phyloP scores from a whole-genome alignment of 1,139 yeast species.

The Debaryomyces nepalensis region DNA sequence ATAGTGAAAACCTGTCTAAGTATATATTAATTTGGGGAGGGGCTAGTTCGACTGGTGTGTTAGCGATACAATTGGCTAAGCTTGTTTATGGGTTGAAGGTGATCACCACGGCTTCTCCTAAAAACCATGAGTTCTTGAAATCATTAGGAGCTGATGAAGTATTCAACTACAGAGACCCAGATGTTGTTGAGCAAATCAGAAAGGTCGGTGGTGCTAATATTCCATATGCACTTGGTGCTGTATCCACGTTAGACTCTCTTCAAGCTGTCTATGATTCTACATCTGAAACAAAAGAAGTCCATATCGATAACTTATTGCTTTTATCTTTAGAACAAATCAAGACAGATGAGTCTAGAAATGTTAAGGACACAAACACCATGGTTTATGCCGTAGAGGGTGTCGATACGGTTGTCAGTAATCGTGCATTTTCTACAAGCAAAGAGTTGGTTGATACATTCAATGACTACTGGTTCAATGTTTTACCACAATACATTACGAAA shows the following conservation, averaged over 20 bases:
- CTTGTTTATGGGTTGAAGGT: conserved; percentile 56
- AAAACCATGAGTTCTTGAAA: conserved; percentile 46
- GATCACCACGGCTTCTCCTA: conserved; percentile 56
- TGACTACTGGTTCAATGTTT: conserved; percentile 29
- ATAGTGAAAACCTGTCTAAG: conserved; percentile 26
- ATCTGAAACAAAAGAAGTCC: conserved; percentile 26
- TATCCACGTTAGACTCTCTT: conserved; percentile 45
- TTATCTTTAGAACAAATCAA: conserved; percentile 23
- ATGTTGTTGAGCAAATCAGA: conserved; percentile 55
- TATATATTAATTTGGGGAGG: conserved; percentile 64
- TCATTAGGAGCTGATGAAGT: conserved; percentile 61
- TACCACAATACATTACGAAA: conserved; percentile 24
- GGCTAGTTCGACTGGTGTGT: conserved; percentile 56
- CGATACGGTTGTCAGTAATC: conserved; percentile 23
- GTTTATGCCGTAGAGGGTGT: conserved; percentile 43
- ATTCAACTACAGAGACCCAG: conserved; percentile 62
- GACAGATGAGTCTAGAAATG: conserved; percentile 24
- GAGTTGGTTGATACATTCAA: conserved; percentile 23
- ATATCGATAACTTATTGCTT: conserved; percentile 37
- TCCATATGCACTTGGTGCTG: conserved; percentile 60
- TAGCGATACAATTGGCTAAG: conserved; percentile 62
- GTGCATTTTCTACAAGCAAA: conserved; percentile 22
- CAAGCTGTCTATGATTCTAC: conserved; percentile 51
- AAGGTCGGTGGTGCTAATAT: conserved; percentile 43
- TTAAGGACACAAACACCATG: conserved; percentile 32